These are phyloP conservation scores for Verbascum thapsus DNA, from an alignment of 257 asterid genomes.

Conservation along the genomic window DNA sequence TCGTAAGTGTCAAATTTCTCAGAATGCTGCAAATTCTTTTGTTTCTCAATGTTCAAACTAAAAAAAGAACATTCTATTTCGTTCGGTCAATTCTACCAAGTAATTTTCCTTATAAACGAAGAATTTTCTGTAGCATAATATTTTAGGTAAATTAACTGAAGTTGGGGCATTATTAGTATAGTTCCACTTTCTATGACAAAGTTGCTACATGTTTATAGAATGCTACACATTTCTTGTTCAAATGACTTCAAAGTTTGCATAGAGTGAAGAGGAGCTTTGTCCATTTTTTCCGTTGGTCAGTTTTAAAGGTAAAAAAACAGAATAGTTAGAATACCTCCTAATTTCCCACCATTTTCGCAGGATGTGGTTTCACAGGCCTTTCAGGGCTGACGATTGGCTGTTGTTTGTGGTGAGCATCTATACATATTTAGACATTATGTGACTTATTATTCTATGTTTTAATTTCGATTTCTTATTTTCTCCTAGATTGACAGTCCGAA, in stretches of 20 bases:
- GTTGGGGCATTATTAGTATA: not conserved
- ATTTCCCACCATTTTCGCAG: conserved; percentile 46
- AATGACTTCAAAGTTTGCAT: not conserved
- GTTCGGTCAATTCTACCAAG: conserved; percentile 10
- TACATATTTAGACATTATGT: not conserved
- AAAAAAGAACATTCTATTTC: conserved; percentile 5
- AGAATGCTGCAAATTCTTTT: conserved; percentile 15
- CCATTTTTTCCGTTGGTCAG: too few relatives aligned
- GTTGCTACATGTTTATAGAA: conserved; percentile 5
- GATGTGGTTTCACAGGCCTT: conserved; percentile 93
- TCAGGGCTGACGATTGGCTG: conserved; percentile 96
- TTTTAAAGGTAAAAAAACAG: too few relatives aligned
- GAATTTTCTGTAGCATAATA: not conserved
- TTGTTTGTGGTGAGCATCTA: conserved; percentile 76
- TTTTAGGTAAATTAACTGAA: not conserved
- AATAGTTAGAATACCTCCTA: conserved; percentile 18
- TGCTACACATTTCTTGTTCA: conserved; percentile 17
- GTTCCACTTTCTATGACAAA: not conserved
- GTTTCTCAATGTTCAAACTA: not conserved
- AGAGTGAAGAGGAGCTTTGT: too few relatives aligned
- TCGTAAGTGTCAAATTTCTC: conserved; percentile 56
- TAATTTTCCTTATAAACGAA: conserved; percentile 2
- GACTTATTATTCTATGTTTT: not conserved
- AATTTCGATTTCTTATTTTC: conserved; percentile 1
- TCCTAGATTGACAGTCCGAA: conserved; percentile 72